These are phyloP conservation scores for Fragaria vesca DNA, from an alignment of 306 rosid genomes.

Conservation along the genomic window DNA sequence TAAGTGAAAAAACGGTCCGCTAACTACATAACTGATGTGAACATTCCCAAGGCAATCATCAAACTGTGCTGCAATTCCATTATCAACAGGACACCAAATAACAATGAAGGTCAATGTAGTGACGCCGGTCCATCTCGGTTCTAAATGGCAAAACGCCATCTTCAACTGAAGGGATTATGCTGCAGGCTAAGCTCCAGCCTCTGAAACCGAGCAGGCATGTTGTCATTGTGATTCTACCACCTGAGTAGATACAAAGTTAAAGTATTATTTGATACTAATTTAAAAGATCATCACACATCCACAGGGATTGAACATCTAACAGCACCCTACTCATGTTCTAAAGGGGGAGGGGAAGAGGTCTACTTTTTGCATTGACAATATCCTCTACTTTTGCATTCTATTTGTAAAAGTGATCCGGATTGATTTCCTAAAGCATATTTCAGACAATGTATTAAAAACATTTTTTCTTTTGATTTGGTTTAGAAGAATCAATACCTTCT, in stretches of 20 bases:
- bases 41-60: not conserved
- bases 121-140: not conserved
- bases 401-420: not conserved
- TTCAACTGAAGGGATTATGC: not conserved
- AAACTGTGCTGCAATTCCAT: not conserved
- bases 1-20: not conserved
- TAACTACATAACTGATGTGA: not conserved
- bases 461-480: not conserved
- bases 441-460: not conserved
- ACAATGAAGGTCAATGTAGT: not conserved
- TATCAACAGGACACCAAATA: constrained; percentile 4
- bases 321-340: not conserved
- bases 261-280: not conserved
- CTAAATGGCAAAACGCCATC: not conserved
- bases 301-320: not conserved
- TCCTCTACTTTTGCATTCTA: not conserved
- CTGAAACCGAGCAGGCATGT: not conserved
- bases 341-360: not conserved
- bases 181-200: not conserved
- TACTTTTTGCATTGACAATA: not conserved
- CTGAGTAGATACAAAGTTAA: constrained; percentile 11
- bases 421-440: not conserved
- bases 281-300: not conserved
- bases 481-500: constrained; percentile 24
- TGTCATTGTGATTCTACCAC: constrained; percentile 4